phyloP scores from a whole-genome alignment of 208 protist species.

The Hexamita inflata region DNA sequence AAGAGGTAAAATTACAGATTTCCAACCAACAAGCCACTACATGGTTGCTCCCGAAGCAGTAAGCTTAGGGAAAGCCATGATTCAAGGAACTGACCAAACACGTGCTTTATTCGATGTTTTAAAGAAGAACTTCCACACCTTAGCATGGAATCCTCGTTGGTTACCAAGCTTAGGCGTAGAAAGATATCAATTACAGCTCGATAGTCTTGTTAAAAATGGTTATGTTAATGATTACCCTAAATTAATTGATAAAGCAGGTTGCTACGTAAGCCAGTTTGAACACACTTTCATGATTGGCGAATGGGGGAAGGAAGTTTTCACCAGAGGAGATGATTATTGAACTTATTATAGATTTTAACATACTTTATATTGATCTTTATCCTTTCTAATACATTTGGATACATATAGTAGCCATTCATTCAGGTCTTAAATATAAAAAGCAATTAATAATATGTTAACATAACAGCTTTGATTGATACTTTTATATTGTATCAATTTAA shows the following conservation, averaged over 20 bases:
- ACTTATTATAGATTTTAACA: not conserved
- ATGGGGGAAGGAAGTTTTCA: slow-evolving; percentile 43
- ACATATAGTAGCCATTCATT: no score
- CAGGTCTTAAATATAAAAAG: no score
- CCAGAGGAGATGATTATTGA: slow-evolving; percentile 40
- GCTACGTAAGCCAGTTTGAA: slow-evolving; percentile 41
- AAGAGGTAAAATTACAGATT: slow-evolving; percentile 44
- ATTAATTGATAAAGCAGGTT: slow-evolving; percentile 28
- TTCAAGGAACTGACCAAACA: not conserved
- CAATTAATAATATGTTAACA: no score
- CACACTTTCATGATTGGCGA: slow-evolving; percentile 40
- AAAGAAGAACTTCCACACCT: slow-evolving; percentile 26
- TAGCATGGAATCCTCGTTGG: slow-evolving; percentile 32
- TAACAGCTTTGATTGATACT: no score
- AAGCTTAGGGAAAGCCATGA: not conserved
- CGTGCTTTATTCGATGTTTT: slow-evolving; percentile 14
- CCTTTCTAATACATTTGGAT: no score
- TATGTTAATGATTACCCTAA: slow-evolving; percentile 41
- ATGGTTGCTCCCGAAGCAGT: slow-evolving; percentile 33
- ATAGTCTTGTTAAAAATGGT: slow-evolving; percentile 18
- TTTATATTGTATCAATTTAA: no score
- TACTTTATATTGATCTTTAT: no score
- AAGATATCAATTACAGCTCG: not conserved
- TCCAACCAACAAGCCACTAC: slow-evolving; percentile 32
- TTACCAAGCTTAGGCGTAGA: not conserved